phyloP scores from a whole-genome alignment of 2,329 filamentous ascomycete species.

The Diplocarpon mali region DNA sequence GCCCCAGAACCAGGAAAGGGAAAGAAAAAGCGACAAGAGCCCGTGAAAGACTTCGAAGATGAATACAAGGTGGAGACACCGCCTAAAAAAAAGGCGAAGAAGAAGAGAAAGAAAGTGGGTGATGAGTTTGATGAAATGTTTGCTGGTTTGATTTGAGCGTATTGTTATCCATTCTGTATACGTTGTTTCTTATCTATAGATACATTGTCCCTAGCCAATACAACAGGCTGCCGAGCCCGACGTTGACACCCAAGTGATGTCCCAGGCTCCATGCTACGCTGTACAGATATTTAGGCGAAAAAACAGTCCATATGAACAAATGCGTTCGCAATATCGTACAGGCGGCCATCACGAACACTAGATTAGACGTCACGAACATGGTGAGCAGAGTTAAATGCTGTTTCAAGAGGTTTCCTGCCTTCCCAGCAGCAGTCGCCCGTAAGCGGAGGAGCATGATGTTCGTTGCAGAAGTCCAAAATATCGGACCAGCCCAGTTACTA shows the following conservation, averaged over 20 bases:
- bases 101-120: constrained; percentile 45
- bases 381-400: constrained; percentile 56
- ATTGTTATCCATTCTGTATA: background rate
- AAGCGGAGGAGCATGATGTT: constrained; percentile 44
- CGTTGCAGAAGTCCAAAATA: constrained; percentile 72
- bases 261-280: constrained; percentile 78
- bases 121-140: constrained; percentile 70
- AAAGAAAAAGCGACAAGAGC: constrained; percentile 16
- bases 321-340: constrained; percentile 78
- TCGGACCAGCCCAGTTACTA: constrained; percentile 81
- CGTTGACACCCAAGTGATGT: constrained; percentile 67
- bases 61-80: constrained; percentile 8
- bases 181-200: constrained; percentile 6
- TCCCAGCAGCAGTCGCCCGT: background rate
- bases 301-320: constrained; percentile 97
- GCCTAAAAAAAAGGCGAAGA: constrained; percentile 27
- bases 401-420: constrained; percentile 1
- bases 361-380: constrained; percentile 53
- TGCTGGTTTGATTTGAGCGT: constrained; percentile 38
- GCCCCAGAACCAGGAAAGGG: background rate
- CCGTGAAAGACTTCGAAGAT: constrained; percentile 1
- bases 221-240: constrained; percentile 48
- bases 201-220: constrained; percentile 40
- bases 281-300: constrained; percentile 93
- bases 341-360: constrained; percentile 73